phyloP scores from a whole-genome alignment of 2,329 filamentous ascomycete genomes.

The Mollisia scopiformis region DNA sequence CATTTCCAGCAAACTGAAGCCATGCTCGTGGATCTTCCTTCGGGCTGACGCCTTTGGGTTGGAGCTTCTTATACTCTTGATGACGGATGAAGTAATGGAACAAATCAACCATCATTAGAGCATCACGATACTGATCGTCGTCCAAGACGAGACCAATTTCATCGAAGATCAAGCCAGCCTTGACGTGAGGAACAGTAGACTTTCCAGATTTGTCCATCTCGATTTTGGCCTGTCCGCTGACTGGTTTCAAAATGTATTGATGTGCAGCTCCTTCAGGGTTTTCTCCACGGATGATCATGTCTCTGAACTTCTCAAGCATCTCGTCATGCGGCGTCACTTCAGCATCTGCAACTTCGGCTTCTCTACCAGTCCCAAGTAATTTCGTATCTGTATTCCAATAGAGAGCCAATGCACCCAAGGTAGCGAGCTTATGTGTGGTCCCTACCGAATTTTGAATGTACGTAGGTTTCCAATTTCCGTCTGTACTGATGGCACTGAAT shows the following conservation, averaged over 20 bases:
- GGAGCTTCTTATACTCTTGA: slow-evolving; percentile 92
- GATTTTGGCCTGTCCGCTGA: slow-evolving; percentile 92
- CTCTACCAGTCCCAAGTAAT: slow-evolving; percentile 80
- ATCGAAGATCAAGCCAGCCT: slow-evolving; percentile 89
- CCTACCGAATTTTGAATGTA: slow-evolving; percentile 87
- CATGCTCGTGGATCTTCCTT: slow-evolving; percentile 93
- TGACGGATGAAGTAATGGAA: slow-evolving; percentile 99
- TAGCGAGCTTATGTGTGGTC: slow-evolving; percentile 92
- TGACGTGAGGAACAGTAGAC: slow-evolving; percentile 78
- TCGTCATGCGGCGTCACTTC: slow-evolving; percentile 72
- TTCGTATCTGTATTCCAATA: slow-evolving; percentile 98
- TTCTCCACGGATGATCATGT: slow-evolving; percentile 76
- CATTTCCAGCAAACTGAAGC: slow-evolving; percentile 88
- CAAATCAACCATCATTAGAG: slow-evolving; percentile 95
- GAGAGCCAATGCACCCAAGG: slow-evolving; percentile 83
- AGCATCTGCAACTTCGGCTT: slow-evolving; percentile 60
- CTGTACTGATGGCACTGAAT: slow-evolving; percentile 95
- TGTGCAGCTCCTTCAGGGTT: slow-evolving; percentile 59
- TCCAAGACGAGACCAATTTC: slow-evolving; percentile 98
- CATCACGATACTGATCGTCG: slow-evolving; percentile 95
- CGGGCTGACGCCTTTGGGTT: slow-evolving; percentile 78
- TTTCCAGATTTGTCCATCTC: slow-evolving; percentile 94
- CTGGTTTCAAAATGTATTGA: slow-evolving; percentile 94
- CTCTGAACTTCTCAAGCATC: slow-evolving; percentile 75
- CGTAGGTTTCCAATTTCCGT: slow-evolving; percentile 91